A percentile compares a stretch with the other conserved stretches of the same genome.
Conservation (phyloP, 2,329 filamentous ascomycete species). For the Hypoxylon sp. region DNA sequence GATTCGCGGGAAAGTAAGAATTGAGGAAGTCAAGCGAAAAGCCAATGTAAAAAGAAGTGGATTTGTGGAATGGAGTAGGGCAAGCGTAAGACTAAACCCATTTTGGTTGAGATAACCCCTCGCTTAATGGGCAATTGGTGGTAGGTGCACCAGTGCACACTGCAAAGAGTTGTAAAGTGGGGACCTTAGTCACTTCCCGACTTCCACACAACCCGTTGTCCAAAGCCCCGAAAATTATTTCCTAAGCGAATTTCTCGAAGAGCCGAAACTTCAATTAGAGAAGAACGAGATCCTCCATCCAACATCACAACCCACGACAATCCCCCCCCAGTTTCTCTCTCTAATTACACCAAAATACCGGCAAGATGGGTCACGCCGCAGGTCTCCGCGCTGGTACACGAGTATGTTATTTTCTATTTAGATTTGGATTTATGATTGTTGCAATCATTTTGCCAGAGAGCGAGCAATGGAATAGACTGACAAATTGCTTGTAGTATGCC, state of each 20-base stretch:
- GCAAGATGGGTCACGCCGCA: conserved; percentile 85
- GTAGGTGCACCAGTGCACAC: too few species aligned
- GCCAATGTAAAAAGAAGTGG: conserved; percentile 25
- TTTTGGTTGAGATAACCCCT: conserved; percentile 23
- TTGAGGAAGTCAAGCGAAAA: conserved; percentile 16
- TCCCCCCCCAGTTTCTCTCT: conserved; percentile 28
- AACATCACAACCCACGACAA: conserved; percentile 28
- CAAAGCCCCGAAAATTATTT: conserved; percentile 37
- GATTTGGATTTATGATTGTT: too few species aligned
- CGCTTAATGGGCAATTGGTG: conserved; percentile 40
- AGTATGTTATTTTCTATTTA: too few species aligned
- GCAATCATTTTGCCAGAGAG: not conserved
- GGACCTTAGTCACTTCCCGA: conserved; percentile 20
- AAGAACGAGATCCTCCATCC: conserved; percentile 35
- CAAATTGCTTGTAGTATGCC: conserved; percentile 72
- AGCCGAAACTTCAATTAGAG: conserved; percentile 21
- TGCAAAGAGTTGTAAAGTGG: not conserved
- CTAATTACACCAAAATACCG: conserved; percentile 56
- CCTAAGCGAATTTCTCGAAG: conserved; percentile 41
- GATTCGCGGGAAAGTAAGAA: conserved; percentile 32
- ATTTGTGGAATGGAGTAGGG: conserved; percentile 46
- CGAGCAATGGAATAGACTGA: too few species aligned
- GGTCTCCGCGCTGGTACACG: conserved; percentile 88
- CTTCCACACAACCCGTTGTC: conserved; percentile 34
- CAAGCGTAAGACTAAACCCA: conserved; percentile 36